phyloP scores from a whole-genome alignment of 495 filamentous ascomycete species.

The Aspergillus campestris region DNA sequence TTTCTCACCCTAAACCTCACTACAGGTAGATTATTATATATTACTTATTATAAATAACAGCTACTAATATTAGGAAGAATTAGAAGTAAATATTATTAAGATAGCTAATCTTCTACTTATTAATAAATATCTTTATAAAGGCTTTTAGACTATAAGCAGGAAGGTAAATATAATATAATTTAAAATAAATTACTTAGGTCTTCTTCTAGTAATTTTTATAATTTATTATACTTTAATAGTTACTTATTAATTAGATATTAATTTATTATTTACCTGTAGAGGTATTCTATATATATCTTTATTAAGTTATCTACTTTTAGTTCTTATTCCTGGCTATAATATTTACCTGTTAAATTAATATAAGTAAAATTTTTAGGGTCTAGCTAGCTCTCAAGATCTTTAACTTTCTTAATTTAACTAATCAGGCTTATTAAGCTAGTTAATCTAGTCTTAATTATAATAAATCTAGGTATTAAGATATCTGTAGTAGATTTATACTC shows the following conservation, averaged over 20 bases:
- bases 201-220: too few species aligned
- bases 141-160: too few species aligned
- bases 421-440: slow-evolving; percentile 13
- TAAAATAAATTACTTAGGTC: too few species aligned
- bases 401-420: slow-evolving; percentile 8
- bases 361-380: not conserved
- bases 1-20: too few species aligned
- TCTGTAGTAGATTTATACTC: slow-evolving; percentile 6
- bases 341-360: slow-evolving; percentile 9
- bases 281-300: slow-evolving; percentile 19
- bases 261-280: slow-evolving; percentile 9
- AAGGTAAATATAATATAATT: not conserved
- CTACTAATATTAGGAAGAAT: too few species aligned
- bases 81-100: too few species aligned
- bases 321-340: slow-evolving; percentile 6
- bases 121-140: too few species aligned
- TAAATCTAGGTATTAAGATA: slow-evolving; percentile 6
- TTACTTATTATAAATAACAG: too few species aligned
- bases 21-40: too few species aligned
- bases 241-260: not conserved
- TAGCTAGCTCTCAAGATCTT: slow-evolving; percentile 1
- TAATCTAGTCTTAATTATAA: slow-evolving; percentile 7
- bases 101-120: too few species aligned
- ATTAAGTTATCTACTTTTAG: not conserved
- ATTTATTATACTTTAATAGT: too few species aligned